A percentile compares a stretch with the other conserved stretches of the same genome.
Conservation (phyloP, 306 rosid genomes). For the Dryas alaskensis region DNA sequence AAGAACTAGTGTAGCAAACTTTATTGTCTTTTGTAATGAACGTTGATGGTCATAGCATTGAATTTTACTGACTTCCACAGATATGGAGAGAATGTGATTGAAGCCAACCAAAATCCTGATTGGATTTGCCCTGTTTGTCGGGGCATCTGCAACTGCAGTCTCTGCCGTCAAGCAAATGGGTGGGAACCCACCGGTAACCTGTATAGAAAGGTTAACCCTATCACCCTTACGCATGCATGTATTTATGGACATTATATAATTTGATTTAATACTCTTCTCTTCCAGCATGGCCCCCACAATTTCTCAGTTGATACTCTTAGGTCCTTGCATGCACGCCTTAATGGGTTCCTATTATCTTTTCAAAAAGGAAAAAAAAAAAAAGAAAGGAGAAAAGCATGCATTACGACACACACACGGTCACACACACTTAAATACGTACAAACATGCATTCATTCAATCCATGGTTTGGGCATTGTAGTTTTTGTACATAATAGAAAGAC, state of each 20-base stretch:
- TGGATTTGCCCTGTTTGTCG: slow-evolving; percentile 79
- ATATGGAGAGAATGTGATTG: slow-evolving; percentile 71
- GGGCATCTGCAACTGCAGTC: slow-evolving; percentile 70
- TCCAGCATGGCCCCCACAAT: not conserved
- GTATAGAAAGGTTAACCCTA: slow-evolving; percentile 52
- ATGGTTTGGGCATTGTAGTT: not conserved
- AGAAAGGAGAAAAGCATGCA: not conserved
- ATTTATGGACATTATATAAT: not conserved
- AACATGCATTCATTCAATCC: not conserved
- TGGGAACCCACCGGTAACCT: slow-evolving; percentile 73
- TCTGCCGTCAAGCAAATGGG: slow-evolving; percentile 63
- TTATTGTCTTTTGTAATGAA: not conserved
- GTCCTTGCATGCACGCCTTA: not conserved
- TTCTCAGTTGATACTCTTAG: not conserved
- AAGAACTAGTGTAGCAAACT: not conserved
- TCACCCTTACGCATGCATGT: slow-evolving; percentile 20
- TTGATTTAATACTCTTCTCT: not conserved
- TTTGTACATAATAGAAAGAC: not conserved
- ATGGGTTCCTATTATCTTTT: not conserved
- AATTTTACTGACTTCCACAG: slow-evolving; percentile 25
- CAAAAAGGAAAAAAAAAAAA: too few relatives aligned
- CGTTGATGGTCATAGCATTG: not conserved
- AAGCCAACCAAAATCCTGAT: slow-evolving; percentile 38
- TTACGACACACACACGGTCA: not conserved
- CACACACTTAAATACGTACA: not conserved